Conservation (phyloP, 257 asterid species). For the Solanum pennellii region DNA sequence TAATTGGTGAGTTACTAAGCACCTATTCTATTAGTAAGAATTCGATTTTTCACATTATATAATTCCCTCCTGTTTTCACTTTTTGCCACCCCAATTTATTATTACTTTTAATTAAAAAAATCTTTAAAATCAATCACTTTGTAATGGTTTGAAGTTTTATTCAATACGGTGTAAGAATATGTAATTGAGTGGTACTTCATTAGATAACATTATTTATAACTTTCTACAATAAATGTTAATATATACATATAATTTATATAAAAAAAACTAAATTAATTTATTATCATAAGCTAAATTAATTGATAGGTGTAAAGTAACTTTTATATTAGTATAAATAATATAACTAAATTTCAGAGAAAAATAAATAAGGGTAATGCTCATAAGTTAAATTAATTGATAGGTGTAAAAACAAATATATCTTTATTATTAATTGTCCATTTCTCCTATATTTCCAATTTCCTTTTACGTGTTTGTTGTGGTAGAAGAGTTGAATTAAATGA, state of each 20-base stretch:
- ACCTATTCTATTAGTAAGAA: too few species aligned
- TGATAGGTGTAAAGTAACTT: background rate
- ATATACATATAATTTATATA: background rate
- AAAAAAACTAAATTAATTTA: too few species aligned
- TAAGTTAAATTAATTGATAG: too few species aligned
- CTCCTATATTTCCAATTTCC: background rate
- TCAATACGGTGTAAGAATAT: background rate
- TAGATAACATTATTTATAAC: background rate
- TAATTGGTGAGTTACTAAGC: too few species aligned
- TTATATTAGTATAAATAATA: background rate
- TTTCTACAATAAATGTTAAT: background rate
- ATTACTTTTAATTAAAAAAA: too few species aligned
- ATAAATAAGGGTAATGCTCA: background rate
- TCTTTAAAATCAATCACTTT: too few species aligned
- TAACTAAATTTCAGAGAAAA: background rate
- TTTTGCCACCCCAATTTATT: background rate
- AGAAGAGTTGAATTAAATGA: background rate
- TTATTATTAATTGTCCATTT: background rate
- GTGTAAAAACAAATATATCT: background rate
- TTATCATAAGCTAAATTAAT: background rate
- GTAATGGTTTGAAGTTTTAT: background rate
- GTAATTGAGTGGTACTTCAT: background rate
- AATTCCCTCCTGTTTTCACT: accelerated
- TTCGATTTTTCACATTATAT: too few species aligned
- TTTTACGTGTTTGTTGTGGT: background rate